Evolutionary conservation across 805 yeast species (phyloP).

Genomic region (Yarrowia bubula): DNA sequence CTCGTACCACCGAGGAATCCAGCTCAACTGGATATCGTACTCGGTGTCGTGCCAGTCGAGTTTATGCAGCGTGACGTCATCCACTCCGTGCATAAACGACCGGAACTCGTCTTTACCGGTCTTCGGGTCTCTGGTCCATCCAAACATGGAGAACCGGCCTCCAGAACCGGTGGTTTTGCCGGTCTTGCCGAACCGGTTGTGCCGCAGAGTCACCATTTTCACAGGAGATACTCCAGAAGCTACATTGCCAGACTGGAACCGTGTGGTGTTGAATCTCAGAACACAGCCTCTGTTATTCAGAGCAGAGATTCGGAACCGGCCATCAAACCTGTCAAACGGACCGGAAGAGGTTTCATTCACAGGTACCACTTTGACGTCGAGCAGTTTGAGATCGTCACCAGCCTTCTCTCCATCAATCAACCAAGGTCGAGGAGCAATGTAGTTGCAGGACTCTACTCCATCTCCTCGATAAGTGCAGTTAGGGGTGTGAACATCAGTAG

Average conservation of each 20-base stretch:
- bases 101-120: constrained; percentile 43
- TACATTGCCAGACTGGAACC: constrained; percentile 39
- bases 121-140: constrained; percentile 19
- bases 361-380: constrained; percentile 3
- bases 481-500: background rate
- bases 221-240: constrained; percentile 55
- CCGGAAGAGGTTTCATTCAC: constrained; percentile 12
- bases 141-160: background rate
- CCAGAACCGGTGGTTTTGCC: background rate
- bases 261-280: constrained; percentile 55
- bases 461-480: constrained; percentile 43
- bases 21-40: constrained; percentile 66
- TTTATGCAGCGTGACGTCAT: constrained; percentile 62
- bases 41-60: constrained; percentile 53
- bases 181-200: constrained; percentile 32
- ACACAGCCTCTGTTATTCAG: constrained; percentile 64
- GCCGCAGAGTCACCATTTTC: constrained; percentile 55
- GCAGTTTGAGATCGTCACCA: constrained; percentile 37
- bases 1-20: constrained; percentile 64
- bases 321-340: constrained; percentile 51
- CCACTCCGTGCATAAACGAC: constrained; percentile 62
- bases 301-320: constrained; percentile 56
- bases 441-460: constrained; percentile 56
- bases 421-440: constrained; percentile 51
- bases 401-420: constrained; percentile 38